These are phyloP conservation scores for Postia placenta DNA, from an alignment of 768 basidiomycete genomes.

Conservation along the genomic window DNA sequence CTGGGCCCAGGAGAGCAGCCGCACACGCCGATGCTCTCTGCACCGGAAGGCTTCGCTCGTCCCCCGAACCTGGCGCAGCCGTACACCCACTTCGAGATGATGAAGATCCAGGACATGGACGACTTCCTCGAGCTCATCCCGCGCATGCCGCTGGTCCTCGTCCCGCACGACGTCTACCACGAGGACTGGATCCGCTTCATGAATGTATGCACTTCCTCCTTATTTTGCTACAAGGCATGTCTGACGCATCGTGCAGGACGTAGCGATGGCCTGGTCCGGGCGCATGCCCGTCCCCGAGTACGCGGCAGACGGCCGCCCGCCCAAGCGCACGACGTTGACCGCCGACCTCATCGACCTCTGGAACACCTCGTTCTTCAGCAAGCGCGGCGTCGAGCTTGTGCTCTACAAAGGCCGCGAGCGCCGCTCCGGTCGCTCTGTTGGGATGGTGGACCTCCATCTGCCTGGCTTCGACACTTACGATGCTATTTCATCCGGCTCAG, in stretches of 20 bases:
- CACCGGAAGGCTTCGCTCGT: constrained; percentile 71
- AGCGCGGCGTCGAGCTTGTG: constrained; percentile 71
- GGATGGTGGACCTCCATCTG: constrained; percentile 48
- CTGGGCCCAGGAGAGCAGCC: constrained; percentile 7
- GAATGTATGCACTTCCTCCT: constrained; percentile 42
- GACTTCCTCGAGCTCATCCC: constrained; percentile 61
- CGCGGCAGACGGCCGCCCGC: constrained; percentile 39
- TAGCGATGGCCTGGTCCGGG: constrained; percentile 73
- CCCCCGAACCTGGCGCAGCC: constrained; percentile 61
- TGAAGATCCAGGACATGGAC: constrained; percentile 76
- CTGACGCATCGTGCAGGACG: constrained; percentile 41
- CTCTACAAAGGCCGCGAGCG: constrained; percentile 78
- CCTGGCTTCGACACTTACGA: constrained; percentile 41
- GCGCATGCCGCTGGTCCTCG: constrained; percentile 65
- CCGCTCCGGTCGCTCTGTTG: constrained; percentile 58
- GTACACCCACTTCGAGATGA: constrained; percentile 63
- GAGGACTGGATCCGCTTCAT: constrained; percentile 80
- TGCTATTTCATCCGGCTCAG: constrained; percentile 32
- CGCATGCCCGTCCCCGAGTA: constrained; percentile 59
- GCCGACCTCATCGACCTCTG: constrained; percentile 76
- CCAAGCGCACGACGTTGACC: constrained; percentile 52
- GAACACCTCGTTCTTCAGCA: constrained; percentile 71
- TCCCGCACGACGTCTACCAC: constrained; percentile 69
- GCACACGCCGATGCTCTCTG: constrained; percentile 25
- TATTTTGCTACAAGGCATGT: background rate